These are phyloP conservation scores for Pecoramyces ruminantium DNA, from an alignment of 192 early-diverging fungal species.

Conservation along the genomic window DNA sequence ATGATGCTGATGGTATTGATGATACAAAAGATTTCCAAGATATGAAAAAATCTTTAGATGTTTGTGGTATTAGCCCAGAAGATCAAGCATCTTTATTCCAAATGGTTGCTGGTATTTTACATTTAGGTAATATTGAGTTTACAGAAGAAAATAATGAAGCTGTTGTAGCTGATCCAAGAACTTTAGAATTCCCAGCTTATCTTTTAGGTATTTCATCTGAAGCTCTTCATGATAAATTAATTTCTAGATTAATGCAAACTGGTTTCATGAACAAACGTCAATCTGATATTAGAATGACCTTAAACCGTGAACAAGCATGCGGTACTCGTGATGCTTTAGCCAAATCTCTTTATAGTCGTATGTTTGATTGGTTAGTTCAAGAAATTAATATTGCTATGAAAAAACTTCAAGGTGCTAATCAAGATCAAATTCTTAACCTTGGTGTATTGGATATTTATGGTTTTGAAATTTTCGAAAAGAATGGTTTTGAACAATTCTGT, in stretches of 20 bases:
- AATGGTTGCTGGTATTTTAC: conserved; percentile 85
- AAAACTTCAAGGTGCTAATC: conserved; percentile 31
- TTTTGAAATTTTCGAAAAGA: conserved; percentile 88
- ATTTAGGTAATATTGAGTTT: conserved; percentile 91
- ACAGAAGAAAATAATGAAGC: conserved; percentile 59
- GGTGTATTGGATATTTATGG: conserved; percentile 98
- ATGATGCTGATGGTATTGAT: conserved; percentile 74
- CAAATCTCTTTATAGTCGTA: conserved; percentile 51
- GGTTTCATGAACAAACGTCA: conserved; percentile 11
- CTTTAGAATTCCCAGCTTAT: conserved; percentile 36
- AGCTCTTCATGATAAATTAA: neutral
- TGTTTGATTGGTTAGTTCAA: conserved; percentile 97
- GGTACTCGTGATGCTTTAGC: conserved; percentile 82
- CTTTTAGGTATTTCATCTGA: conserved; percentile 10
- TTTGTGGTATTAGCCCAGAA: conserved; percentile 64
- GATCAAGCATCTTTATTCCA: conserved; percentile 79
- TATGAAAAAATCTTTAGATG: conserved; percentile 78
- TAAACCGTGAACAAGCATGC: conserved; percentile 78
- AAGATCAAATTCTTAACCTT: conserved; percentile 23
- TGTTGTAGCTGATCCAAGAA: neutral
- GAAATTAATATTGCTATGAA: conserved; percentile 72
- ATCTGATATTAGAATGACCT: conserved; percentile 52
- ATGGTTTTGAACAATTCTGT: conserved; percentile 97
- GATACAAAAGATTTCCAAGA: conserved; percentile 73
- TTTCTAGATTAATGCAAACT: conserved; percentile 4